A percentile compares a stretch with the other conserved stretches of the same genome.
Evolutionary conservation across 768 basidiomycete genomes (phyloP).

Genomic region (Multifurca ochricompacta): DNA sequence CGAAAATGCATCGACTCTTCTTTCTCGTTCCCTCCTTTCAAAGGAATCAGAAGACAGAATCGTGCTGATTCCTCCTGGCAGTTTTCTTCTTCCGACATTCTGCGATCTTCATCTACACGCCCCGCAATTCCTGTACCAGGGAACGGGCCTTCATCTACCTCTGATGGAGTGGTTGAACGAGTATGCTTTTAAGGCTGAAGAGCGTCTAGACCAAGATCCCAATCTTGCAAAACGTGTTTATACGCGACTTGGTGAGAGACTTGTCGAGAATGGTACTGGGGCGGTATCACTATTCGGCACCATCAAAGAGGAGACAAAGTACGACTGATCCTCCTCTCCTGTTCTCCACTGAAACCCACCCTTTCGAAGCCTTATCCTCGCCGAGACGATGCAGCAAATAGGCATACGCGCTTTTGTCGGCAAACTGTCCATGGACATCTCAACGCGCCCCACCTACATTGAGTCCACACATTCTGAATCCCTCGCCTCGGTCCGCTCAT

Average conservation of each 20-base stretch:
- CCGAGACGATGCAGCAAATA: conserved; percentile 58
- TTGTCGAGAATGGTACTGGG: conserved; percentile 70
- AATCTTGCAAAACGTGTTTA: conserved; percentile 62
- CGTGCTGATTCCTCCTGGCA: conserved; percentile 38
- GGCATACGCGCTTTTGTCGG: conserved; percentile 82
- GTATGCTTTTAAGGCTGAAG: conserved; percentile 80
- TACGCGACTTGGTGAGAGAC: conserved; percentile 50
- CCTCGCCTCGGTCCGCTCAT: conserved; percentile 44
- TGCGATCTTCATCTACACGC: conserved; percentile 83
- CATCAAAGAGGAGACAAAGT: conserved; percentile 79
- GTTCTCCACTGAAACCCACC: background rate
- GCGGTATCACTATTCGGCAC: conserved; percentile 78
- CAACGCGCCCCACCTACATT: conserved; percentile 59
- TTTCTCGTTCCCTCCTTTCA: conserved; percentile 31
- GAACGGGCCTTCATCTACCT: conserved; percentile 77
- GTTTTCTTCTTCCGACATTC: conserved; percentile 72
- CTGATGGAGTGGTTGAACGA: conserved; percentile 78
- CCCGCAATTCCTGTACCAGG: conserved; percentile 83
- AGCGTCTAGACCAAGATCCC: conserved; percentile 56
- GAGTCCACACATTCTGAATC: conserved; percentile 50
- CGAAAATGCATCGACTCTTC: conserved; percentile 30
- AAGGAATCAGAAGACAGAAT: conserved; percentile 19
- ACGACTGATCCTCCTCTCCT: conserved; percentile 21
- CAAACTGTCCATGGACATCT: conserved; percentile 86
- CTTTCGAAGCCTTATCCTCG: conserved; percentile 60